A percentile compares a stretch with the other conserved stretches of the same genome.
Evolutionary conservation across 257 asterid genomes (phyloP).

Genomic region (Buddleja alternifolia): DNA sequence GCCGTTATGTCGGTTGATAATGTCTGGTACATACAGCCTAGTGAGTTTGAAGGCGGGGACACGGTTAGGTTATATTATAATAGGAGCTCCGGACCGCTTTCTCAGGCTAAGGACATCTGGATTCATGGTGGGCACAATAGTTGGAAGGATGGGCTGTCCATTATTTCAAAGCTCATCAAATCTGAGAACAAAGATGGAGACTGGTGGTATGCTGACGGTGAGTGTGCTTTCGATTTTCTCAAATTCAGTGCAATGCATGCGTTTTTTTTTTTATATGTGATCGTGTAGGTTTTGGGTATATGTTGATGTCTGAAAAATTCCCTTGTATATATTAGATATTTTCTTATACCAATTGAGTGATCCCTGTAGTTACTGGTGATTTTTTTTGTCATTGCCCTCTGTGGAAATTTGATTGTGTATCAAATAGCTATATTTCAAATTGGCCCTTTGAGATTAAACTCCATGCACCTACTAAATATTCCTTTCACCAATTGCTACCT

Average conservation of each 20-base stretch:
- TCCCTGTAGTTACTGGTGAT: conserved; percentile 12
- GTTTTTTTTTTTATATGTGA: conserved; percentile 8
- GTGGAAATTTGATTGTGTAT: background rate
- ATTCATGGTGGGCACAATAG: conserved; percentile 88
- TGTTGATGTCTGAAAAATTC: conserved; percentile 9
- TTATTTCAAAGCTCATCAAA: conserved; percentile 63
- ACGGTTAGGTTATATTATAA: conserved; percentile 70
- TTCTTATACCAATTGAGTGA: conserved; percentile 1
- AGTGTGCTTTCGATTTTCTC: conserved; percentile 34
- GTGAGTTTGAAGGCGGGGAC: conserved; percentile 61
- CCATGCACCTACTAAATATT: background rate
- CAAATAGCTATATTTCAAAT: background rate
- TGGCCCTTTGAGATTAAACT: conserved; percentile 11
- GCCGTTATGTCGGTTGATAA: conserved; percentile 51
- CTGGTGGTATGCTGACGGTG: conserved; percentile 94
- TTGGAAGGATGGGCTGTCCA: conserved; percentile 83
- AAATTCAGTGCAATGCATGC: conserved; percentile 13
- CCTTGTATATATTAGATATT: background rate
- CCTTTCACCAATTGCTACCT: background rate
- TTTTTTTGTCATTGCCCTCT: background rate
- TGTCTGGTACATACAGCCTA: conserved; percentile 76
- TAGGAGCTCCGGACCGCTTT: conserved; percentile 76
- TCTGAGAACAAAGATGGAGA: conserved; percentile 59
- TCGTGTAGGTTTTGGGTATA: conserved; percentile 18
- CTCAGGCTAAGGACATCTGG: conserved; percentile 68